A percentile compares a stretch with the other conserved stretches of the same genome.
phyloP scores from a whole-genome alignment of 1,284 basidiomycete genomes.

The Cerrena zonata region DNA sequence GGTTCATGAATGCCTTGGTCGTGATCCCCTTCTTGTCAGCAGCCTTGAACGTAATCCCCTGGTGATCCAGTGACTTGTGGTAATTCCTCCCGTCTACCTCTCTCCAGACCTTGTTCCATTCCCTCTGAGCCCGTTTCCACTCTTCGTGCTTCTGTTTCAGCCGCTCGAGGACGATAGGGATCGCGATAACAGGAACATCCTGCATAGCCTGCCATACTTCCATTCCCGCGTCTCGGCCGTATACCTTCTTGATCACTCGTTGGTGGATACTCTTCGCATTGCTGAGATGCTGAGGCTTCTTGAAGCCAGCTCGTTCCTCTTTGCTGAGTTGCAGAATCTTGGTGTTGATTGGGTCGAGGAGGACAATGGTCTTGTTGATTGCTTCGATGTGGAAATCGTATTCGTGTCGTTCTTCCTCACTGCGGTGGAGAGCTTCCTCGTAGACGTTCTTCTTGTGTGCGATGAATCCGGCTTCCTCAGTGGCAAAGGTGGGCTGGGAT shows the following conservation, averaged over 20 bases:
- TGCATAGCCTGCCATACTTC: constrained; percentile 91
- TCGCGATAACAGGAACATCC: constrained; percentile 84
- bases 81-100: constrained; percentile 97
- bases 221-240: constrained; percentile 75
- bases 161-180: constrained; percentile 87
- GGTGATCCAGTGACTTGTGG: constrained; percentile 94
- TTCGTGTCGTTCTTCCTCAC: constrained; percentile 97
- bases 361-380: constrained; percentile 83
- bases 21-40: constrained; percentile 97
- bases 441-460: constrained; percentile 96
- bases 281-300: constrained; percentile 85
- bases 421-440: constrained; percentile 93
- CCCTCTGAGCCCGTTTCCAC: constrained; percentile 90
- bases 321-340: constrained; percentile 86
- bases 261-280: constrained; percentile 86
- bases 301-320: constrained; percentile 82
- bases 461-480: constrained; percentile 90
- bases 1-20: constrained; percentile 80
- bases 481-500: constrained; percentile 97
- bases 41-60: constrained; percentile 89
- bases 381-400: constrained; percentile 96
- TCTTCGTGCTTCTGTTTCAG: constrained; percentile 96
- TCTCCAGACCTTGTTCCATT: constrained; percentile 96
- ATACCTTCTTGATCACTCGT: constrained; percentile 91
- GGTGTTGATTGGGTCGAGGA: constrained; percentile 84